Percentiles rank a stretch among this genome's conserved stretches.
Conservation (phyloP, 2,329 filamentous ascomycete genomes). For the Hansfordia pulvinata region DNA sequence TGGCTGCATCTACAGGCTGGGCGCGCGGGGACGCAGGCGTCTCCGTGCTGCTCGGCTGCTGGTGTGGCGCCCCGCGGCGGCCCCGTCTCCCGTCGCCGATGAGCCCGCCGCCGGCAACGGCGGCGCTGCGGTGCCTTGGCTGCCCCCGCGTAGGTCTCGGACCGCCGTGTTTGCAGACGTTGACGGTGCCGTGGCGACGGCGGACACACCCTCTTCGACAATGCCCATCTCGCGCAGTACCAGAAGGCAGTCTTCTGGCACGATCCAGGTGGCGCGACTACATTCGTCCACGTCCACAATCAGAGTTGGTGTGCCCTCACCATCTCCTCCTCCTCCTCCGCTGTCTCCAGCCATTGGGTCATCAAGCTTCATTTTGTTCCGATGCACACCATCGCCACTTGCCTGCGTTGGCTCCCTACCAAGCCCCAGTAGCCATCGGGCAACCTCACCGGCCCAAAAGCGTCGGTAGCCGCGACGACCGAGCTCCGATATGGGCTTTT, state of each 20-base stretch:
- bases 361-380: no score
- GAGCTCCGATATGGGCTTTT: slow-evolving; percentile 82
- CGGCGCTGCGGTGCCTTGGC: slow-evolving; percentile 6
- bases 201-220: slow-evolving; percentile 44
- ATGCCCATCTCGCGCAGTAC: slow-evolving; percentile 72
- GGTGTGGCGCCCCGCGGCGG: slow-evolving; percentile 4
- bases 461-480: slow-evolving; percentile 70
- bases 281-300: slow-evolving; percentile 58
- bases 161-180: slow-evolving; percentile 13
- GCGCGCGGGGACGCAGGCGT: neutral
- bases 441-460: slow-evolving; percentile 79
- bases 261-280: slow-evolving; percentile 69
- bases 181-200: slow-evolving; percentile 26
- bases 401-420: no score
- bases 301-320: slow-evolving; percentile 18
- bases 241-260: slow-evolving; percentile 67
- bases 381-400: no score
- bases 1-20: slow-evolving; percentile 1
- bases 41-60: neutral
- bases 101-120: no score
- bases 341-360: slow-evolving; percentile 1
- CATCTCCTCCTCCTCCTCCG: slow-evolving; percentile 7
- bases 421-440: slow-evolving; percentile 46
- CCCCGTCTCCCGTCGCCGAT: neutral
- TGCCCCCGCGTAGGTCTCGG: slow-evolving; percentile 4